Conservation (phyloP, 192 early-diverging fungal species). For the Paraglomus brasilianum region DNA sequence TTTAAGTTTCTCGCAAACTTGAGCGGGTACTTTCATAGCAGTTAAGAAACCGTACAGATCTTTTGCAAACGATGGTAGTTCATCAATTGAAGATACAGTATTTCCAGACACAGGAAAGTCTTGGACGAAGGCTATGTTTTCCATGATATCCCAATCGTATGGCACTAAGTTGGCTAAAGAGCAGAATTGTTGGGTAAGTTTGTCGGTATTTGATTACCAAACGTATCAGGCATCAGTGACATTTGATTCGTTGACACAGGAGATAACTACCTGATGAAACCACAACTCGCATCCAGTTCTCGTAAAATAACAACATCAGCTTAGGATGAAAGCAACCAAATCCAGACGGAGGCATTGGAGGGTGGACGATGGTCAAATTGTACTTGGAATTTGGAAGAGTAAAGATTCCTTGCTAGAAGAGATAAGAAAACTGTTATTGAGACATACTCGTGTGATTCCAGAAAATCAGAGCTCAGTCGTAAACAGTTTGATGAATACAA, state of each 20-base stretch:
- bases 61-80: slow-evolving; percentile 40
- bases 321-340: slow-evolving; percentile 60
- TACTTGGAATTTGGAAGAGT: slow-evolving; percentile 22
- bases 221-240: too few species aligned
- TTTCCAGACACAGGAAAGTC: slow-evolving; percentile 42
- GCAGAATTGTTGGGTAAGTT: not conserved
- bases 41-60: slow-evolving; percentile 41
- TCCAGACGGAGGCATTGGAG: slow-evolving; percentile 36
- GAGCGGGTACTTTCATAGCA: slow-evolving; percentile 47
- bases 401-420: slow-evolving; percentile 30
- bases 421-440: not conserved
- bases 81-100: not conserved
- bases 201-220: not conserved
- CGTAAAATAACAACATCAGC: slow-evolving; percentile 58
- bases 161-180: slow-evolving; percentile 17
- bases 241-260: slow-evolving; percentile 54
- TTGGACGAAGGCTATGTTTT: slow-evolving; percentile 62
- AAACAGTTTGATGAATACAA: not conserved
- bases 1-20: slow-evolving; percentile 41
- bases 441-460: not conserved
- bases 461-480: not conserved
- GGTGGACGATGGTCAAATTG: slow-evolving; percentile 43
- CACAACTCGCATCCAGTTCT: slow-evolving; percentile 51
- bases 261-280: slow-evolving; percentile 35
- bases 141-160: slow-evolving; percentile 53